These are phyloP conservation scores for Saccharum officinarum DNA, from an alignment of 176 grass and related monocot species.

Conservation along the genomic window DNA sequence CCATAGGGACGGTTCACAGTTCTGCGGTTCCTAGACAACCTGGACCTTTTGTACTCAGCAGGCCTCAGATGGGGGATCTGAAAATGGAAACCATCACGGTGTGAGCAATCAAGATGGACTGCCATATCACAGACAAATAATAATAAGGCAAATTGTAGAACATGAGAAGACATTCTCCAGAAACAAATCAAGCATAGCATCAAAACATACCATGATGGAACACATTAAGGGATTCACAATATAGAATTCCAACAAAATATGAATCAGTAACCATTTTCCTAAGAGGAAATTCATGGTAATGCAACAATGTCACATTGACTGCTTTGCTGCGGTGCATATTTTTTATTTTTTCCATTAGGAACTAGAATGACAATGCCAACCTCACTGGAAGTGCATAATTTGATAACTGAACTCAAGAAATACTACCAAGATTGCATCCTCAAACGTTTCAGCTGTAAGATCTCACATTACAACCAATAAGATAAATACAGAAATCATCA, in stretches of 20 bases:
- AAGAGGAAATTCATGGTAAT: neutral
- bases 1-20: conserved; percentile 72
- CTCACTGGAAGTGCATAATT: neutral
- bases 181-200: neutral
- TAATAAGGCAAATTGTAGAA: neutral
- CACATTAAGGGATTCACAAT: neutral
- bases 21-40: conserved; percentile 64
- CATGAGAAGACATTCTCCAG: neutral
- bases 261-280: neutral
- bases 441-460: no score
- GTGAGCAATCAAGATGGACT: neutral
- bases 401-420: neutral
- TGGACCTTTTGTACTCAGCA: conserved; percentile 66
- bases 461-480: neutral
- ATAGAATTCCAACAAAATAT: neutral
- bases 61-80: conserved; percentile 75
- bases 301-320: neutral
- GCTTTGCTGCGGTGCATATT: no score
- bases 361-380: neutral
- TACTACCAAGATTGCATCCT: neutral
- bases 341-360: neutral
- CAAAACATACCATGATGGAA: neutral
- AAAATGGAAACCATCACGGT: neutral
- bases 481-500: neutral
- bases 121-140: neutral